phyloP scores from a whole-genome alignment of 2,329 filamentous ascomycete genomes.

The Colletotrichum costaricense region DNA sequence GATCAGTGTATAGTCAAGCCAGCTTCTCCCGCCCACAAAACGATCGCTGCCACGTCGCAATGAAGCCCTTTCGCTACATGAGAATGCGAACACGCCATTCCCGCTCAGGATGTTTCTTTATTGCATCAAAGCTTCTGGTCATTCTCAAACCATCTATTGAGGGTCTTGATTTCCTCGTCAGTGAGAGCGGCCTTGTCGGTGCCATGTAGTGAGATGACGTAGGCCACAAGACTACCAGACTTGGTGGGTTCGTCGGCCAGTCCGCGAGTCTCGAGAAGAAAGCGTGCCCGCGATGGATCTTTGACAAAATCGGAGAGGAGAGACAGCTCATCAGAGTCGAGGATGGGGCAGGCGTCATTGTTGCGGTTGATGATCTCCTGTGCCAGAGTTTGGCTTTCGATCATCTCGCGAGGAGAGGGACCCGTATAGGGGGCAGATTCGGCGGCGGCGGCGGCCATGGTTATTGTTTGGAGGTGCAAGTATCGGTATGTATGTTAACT shows the following conservation, averaged over 20 bases:
- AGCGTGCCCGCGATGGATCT: not conserved
- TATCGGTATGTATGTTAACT: not conserved
- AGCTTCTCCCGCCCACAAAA: not conserved
- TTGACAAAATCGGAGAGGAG: constrained; percentile 26
- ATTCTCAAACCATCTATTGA: constrained; percentile 33
- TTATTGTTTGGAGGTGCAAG: not conserved
- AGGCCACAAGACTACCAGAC: constrained; percentile 25
- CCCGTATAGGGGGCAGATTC: constrained; percentile 31
- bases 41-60: not conserved
- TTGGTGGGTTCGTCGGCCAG: not conserved
- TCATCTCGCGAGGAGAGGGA: constrained; percentile 31
- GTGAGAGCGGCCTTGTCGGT: constrained; percentile 24
- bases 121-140: not conserved
- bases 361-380: constrained; percentile 36
- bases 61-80: not conserved
- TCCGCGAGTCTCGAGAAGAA: constrained; percentile 13
- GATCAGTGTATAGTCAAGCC: not conserved
- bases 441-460: constrained; percentile 3
- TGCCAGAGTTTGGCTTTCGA: constrained; percentile 34
- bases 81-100: not conserved
- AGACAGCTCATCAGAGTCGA: constrained; percentile 27
- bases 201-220: constrained; percentile 28
- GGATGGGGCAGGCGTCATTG: constrained; percentile 25
- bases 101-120: not conserved
- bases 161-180: constrained; percentile 19